Evolutionary conservation across 805 yeast species (phyloP), one percentile per base, ranked within the genome.

Genomic region (Wickerhamomyces silvicola): DNA sequence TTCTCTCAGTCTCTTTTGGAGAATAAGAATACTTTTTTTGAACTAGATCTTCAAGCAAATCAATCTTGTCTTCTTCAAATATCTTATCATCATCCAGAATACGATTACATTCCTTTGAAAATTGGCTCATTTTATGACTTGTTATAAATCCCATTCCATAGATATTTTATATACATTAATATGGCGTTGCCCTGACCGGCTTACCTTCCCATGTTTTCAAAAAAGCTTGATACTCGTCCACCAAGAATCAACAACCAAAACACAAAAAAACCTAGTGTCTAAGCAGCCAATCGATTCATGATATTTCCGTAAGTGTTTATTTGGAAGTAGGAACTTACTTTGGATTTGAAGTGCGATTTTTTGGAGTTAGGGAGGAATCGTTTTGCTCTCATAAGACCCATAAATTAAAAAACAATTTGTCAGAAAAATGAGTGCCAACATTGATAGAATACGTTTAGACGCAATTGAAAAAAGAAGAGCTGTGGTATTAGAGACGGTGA

Each of bases 381-480:
- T 20, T 35, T 41, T 10, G 33, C 26, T 7, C 32, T 22, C 19
- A 24, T 23, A 35, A 35, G 14, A 28, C 23, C 11, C 12, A n/a
- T 23, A 16, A 10, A 31, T 22, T 26, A 22, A 14, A 23, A 18
- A 27, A 16, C n/a, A 20, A 20, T 13, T 26, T 17, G n/a, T n/a
- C n/a, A n/a, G n/a, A 11, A 22, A 28, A 30, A 42, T 37, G 43
- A 19, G 29, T 7, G 37, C 43, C 4, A 38, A 43, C 30, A 32
- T 45, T 6, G 45, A 44, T 16, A 22, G 39, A 37, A 57, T 67
- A 32, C 66, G 74, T 18, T 46, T 58, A 22, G 75, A 68, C 31
- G 59, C 69, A 17, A 59, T 69, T 22, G 74, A 66, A 31, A 57
- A 59, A 41, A 57, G 72, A 35, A 53, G 66, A 18, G 64, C 60